Evolutionary conservation across 768 basidiomycete species (phyloP).

Genomic region (Epithele typhae): DNA sequence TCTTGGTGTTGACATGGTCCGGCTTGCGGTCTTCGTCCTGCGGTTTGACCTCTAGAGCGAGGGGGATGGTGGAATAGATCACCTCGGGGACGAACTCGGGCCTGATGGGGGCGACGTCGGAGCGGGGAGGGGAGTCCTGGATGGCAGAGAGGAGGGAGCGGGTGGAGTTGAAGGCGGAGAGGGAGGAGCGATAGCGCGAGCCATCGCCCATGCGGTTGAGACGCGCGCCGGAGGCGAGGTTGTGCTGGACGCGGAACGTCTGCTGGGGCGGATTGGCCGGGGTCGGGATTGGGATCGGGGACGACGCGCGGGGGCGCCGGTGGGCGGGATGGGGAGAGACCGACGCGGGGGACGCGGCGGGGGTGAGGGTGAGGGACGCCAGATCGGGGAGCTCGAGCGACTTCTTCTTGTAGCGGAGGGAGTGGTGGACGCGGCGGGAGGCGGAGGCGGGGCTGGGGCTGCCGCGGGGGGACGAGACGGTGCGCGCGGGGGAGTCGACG

Average conservation of each 20-base stretch:
- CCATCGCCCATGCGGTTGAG: slow-evolving; percentile 24
- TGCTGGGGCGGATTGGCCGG: slow-evolving; percentile 23
- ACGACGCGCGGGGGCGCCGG: slow-evolving; percentile 40
- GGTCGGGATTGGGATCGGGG: slow-evolving; percentile 47
- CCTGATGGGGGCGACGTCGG: slow-evolving; percentile 18
- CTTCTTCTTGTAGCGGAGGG: slow-evolving; percentile 63
- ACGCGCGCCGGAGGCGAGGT: slow-evolving; percentile 41
- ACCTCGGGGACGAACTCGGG: slow-evolving; percentile 50
- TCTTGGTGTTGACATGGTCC: slow-evolving; percentile 40
- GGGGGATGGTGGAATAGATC: slow-evolving; percentile 60
- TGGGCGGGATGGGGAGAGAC: slow-evolving; percentile 39
- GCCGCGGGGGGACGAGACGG: slow-evolving; percentile 22
- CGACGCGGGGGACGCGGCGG: slow-evolving; percentile 36
- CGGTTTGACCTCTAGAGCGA: slow-evolving; percentile 36
- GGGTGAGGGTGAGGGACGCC: slow-evolving; percentile 44
- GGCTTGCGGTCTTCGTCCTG: slow-evolving; percentile 28
- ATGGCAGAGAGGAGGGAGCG: slow-evolving; percentile 33
- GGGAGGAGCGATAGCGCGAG: slow-evolving; percentile 29
- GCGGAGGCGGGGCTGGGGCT: slow-evolving; percentile 18
- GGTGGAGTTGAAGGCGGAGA: slow-evolving; percentile 39
- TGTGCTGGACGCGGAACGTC: slow-evolving; percentile 26
- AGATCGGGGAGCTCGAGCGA: slow-evolving; percentile 78
- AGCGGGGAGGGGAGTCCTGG: slow-evolving; percentile 22
- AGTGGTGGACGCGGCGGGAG: slow-evolving; percentile 42
- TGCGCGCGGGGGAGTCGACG: slow-evolving; percentile 16